phyloP scores from a whole-genome alignment of 805 yeast species.

The Candida sakaeoensis region DNA sequence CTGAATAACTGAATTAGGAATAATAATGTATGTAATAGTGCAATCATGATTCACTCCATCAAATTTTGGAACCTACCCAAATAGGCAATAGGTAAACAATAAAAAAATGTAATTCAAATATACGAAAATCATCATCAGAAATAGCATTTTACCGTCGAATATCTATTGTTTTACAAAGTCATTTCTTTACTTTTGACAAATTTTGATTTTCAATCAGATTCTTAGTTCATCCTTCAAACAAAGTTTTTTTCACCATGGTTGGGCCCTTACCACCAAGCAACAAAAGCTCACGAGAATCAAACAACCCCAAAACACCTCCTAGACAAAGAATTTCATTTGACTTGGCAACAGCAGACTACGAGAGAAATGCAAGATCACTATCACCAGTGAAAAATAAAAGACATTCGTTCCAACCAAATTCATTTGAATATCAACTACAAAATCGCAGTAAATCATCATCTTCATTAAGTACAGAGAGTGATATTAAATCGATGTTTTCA shows the following conservation, averaged over 20 bases:
- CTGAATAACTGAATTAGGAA: background rate
- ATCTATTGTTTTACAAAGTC: too few relatives aligned
- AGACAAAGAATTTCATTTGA: background rate
- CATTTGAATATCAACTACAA: background rate
- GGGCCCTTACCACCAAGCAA: background rate
- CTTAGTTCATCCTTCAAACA: too few relatives aligned
- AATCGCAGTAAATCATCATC: background rate
- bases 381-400: constrained; percentile 34
- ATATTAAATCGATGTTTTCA: constrained; percentile 22
- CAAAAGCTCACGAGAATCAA: background rate
- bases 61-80: constrained; percentile 3
- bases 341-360: background rate
- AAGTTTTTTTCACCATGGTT: background rate
- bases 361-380: constrained; percentile 29
- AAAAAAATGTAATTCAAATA: background rate
- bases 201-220: background rate
- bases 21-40: background rate
- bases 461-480: constrained; percentile 19
- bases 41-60: background rate
- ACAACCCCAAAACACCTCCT: constrained; percentile 1
- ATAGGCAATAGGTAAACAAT: constrained; percentile 5
- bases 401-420: background rate
- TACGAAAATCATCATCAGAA: background rate
- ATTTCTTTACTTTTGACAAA: too few relatives aligned
- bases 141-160: background rate